Conservation (phyloP, 2,329 filamentous ascomycete genomes). For the Herpotrichia juniperi region DNA sequence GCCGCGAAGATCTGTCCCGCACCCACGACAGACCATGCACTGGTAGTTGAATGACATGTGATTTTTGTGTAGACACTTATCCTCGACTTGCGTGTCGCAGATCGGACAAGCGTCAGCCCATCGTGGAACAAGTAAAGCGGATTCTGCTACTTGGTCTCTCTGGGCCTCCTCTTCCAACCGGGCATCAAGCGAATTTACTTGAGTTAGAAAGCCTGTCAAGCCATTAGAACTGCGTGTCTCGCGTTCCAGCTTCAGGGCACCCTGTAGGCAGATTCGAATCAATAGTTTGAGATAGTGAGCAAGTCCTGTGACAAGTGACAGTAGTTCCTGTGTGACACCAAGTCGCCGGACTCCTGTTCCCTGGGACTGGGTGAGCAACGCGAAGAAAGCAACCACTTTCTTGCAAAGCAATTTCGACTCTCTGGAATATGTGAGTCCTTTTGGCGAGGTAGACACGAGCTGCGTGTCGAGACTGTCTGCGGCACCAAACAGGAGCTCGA, state of each 20-base stretch:
- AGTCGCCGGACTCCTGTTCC: constrained; percentile 88
- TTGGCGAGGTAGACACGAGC: constrained; percentile 72
- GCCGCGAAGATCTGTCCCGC: constrained; percentile 73
- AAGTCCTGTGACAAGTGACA: constrained; percentile 94
- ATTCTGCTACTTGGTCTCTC: constrained; percentile 49
- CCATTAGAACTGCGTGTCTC: constrained; percentile 77
- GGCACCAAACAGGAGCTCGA: constrained; percentile 88
- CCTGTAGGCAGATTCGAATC: constrained; percentile 95
- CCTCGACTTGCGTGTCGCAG: constrained; percentile 89
- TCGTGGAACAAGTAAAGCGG: constrained; percentile 51
- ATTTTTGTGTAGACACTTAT: constrained; percentile 81
- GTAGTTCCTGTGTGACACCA: constrained; percentile 94
- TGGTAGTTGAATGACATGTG: constrained; percentile 82
- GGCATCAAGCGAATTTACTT: constrained; percentile 79
- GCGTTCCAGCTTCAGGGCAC: constrained; percentile 86
- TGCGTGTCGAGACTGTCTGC: constrained; percentile 83
- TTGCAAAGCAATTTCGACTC: constrained; percentile 99
- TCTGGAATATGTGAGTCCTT: constrained; percentile 87
- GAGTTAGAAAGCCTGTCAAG: constrained; percentile 80
- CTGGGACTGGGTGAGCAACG: constrained; percentile 90
- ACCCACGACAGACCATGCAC: constrained; percentile 75
- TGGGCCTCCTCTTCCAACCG: constrained; percentile 44
- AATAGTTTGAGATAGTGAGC: constrained; percentile 97
- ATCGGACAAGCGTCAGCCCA: constrained; percentile 76
- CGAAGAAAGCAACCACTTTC: constrained; percentile 98